Evolutionary conservation across 257 asterid genomes (phyloP).

Genomic region (Solanum pinnatisectum): DNA sequence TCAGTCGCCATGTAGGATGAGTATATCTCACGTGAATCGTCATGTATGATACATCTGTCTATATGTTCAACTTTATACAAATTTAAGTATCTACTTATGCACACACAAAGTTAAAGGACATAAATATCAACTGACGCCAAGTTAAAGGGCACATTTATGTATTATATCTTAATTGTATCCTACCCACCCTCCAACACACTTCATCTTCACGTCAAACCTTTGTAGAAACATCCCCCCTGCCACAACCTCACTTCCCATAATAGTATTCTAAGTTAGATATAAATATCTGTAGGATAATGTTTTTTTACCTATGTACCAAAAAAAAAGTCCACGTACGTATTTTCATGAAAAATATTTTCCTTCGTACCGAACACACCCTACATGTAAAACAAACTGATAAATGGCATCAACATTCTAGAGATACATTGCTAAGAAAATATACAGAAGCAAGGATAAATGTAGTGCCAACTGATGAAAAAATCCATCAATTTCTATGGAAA

Average conservation of each 20-base stretch:
- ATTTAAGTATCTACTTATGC: too few relatives aligned
- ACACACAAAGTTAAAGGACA: not conserved
- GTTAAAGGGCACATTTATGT: too few relatives aligned
- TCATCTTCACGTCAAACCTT: not conserved
- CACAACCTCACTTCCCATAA: not conserved
- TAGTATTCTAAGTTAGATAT: too few relatives aligned
- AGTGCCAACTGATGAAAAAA: not conserved
- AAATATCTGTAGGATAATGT: too few relatives aligned
- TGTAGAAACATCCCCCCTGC: not conserved
- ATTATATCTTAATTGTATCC: not conserved
- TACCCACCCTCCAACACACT: not conserved
- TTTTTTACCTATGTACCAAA: too few relatives aligned
- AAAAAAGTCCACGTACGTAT: not conserved
- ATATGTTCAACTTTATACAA: not conserved
- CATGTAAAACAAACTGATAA: not conserved
- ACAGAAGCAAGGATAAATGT: not conserved
- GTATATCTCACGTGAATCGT: not conserved
- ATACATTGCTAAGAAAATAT: not conserved
- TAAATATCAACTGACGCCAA: too few relatives aligned
- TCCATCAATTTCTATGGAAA: not conserved
- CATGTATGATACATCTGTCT: not conserved
- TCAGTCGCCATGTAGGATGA: not conserved
- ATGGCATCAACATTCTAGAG: not conserved
- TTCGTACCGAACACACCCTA: not conserved
- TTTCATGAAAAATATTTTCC: not conserved